Base-by-base conservation (phyloP, 805 yeast genomes). In the Phaffomyces antillensis region DNA sequence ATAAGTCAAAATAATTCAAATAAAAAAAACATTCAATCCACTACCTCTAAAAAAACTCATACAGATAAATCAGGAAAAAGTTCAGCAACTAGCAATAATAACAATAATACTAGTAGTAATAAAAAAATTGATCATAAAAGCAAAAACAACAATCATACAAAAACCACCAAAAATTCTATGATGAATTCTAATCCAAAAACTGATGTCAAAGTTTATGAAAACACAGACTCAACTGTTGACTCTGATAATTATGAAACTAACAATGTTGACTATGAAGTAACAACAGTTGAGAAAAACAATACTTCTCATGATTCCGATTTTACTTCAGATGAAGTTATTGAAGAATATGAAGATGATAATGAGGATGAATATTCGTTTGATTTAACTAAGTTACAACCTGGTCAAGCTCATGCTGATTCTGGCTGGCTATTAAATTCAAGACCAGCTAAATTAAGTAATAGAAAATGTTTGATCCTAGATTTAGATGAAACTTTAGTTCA, bases 401-500 rank as follows among this genome's bases (percentile, higher is more conserved):
- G 83, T 37, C 95, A 86, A 63, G 75, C 76, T 7, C 79, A 73
- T 56, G 76, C 86, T 35, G 70, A 77, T 7, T 77, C 83, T 4
- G 87, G 84, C 6, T 76, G 73, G 67, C 72, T 89, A 41, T 67
- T 91, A 51, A 77, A 83, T 42, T 75, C 79, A 23, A 73, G 78
- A 38, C 65, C 69, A 23, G 56, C 63, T 9, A 61, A 66, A 40
- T 72, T 84, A 45, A 67, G 72, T 41, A 76, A 76, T 45, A 81
- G 85, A 47, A 93, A 93, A 64, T 90, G 97, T 64, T 73, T 93
- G 31, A 86, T 93, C 13, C 72, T 93, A 44, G 99, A 93, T 65
- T 70, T 93, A 51, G 99, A 93, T 65, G 99, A 93, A 65, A 93
- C 99, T 3, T 75, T 93, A 47, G 99, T 93, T 30, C 99, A 93